phyloP scores from a whole-genome alignment of 2,329 filamentous ascomycete species.

The Talaromyces rugulosus region DNA sequence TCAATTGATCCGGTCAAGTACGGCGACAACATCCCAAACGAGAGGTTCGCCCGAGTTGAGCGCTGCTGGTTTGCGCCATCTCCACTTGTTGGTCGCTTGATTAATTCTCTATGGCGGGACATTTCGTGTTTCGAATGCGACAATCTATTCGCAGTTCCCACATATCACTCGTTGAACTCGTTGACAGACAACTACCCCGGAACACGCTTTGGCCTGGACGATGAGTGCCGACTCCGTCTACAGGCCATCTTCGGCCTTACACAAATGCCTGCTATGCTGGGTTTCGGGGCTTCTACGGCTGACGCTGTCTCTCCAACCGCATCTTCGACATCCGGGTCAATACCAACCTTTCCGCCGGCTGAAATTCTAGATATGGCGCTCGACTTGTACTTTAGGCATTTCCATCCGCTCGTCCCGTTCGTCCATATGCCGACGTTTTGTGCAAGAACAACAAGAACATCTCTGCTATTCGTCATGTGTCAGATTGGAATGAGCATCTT shows the following conservation, averaged over 20 bases:
- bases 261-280: slow-evolving; percentile 2
- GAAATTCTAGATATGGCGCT: slow-evolving; percentile 53
- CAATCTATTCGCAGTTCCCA: slow-evolving; percentile 34
- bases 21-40: slow-evolving; percentile 31
- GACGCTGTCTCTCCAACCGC: slow-evolving; percentile 17
- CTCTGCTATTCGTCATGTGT: slow-evolving; percentile 50
- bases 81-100: slow-evolving; percentile 34
- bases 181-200: slow-evolving; percentile 23
- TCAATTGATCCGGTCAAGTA: slow-evolving; percentile 20
- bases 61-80: slow-evolving; percentile 39
- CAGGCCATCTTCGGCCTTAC: slow-evolving; percentile 32
- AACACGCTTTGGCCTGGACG: slow-evolving; percentile 36
- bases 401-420: slow-evolving; percentile 51
- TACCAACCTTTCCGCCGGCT: slow-evolving; percentile 44
- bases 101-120: slow-evolving; percentile 40
- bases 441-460: slow-evolving; percentile 43
- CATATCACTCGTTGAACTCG: slow-evolving; percentile 20
- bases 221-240: slow-evolving; percentile 38
- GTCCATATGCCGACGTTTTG: slow-evolving; percentile 52
- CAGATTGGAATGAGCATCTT: slow-evolving; percentile 51
- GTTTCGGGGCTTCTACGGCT: slow-evolving; percentile 3
- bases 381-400: slow-evolving; percentile 52
- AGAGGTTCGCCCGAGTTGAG: slow-evolving; percentile 40
- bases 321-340: slow-evolving; percentile 21
- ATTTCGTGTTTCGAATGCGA: slow-evolving; percentile 32